Conservation (phyloP, 176 grass and related monocot species). For the Urochloa ruziziensis region DNA sequence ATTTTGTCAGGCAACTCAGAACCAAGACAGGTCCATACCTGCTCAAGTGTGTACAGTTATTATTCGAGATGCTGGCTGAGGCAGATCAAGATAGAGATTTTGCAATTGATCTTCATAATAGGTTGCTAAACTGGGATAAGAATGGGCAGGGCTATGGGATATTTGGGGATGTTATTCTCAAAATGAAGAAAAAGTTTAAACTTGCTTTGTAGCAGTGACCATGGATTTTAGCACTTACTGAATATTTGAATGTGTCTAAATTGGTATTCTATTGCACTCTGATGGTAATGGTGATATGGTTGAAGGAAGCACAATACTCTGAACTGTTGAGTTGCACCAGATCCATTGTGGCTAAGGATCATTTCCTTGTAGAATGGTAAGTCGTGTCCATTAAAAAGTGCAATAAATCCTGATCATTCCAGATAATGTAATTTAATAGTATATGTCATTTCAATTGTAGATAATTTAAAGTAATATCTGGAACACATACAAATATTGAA, state of each 20-base stretch:
- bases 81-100: slow-evolving; percentile 35
- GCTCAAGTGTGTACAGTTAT: slow-evolving; percentile 56
- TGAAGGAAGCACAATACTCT: neutral
- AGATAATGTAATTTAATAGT: slow-evolving; percentile 31
- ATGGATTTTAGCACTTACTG: neutral
- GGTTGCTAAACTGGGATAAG: slow-evolving; percentile 61
- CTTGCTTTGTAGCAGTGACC: neutral
- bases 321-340: neutral
- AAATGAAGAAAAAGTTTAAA: slow-evolving; percentile 28
- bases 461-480: slow-evolving; percentile 32
- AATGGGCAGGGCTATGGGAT: slow-evolving; percentile 44
- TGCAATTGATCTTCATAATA: slow-evolving; percentile 53
- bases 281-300: neutral
- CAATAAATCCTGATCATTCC: neutral
- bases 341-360: neutral
- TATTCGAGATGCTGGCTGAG: slow-evolving; percentile 32
- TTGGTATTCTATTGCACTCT: neutral
- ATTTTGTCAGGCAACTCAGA: slow-evolving; percentile 64
- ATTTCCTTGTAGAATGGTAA: slow-evolving; percentile 8
- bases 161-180: slow-evolving; percentile 56
- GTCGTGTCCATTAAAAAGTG: slow-evolving; percentile 18
- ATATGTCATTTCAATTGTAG: slow-evolving; percentile 14
- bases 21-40: slow-evolving; percentile 49
- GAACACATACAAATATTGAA: neutral
- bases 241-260: neutral